phyloP scores from a whole-genome alignment of 805 yeast genomes.

The Spathaspora girioi region DNA sequence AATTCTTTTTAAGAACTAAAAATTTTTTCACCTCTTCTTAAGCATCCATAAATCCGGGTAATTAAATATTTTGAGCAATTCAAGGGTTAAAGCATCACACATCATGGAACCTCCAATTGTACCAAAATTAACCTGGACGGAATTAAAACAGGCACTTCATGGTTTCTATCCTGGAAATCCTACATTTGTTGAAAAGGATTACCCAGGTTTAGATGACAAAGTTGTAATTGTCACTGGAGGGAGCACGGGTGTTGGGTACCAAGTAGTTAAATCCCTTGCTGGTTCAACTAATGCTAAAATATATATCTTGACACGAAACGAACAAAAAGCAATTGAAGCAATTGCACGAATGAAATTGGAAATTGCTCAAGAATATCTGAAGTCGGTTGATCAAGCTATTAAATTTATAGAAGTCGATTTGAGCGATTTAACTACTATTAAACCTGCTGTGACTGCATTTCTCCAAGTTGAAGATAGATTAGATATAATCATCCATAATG shows the following conservation, averaged over 20 bases:
- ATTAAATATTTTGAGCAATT: neutral
- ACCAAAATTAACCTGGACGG: constrained; percentile 1
- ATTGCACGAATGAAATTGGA: constrained; percentile 20
- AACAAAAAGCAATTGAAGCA: constrained; percentile 22
- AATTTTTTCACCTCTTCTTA: neutral
- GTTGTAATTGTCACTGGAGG: constrained; percentile 38
- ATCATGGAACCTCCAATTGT: neutral
- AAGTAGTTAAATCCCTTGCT: constrained; percentile 24
- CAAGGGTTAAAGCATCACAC: neutral
- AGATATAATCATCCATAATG: constrained; percentile 20
- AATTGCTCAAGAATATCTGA: constrained; percentile 12
- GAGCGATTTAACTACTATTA: constrained; percentile 39
- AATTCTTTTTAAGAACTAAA: neutral
- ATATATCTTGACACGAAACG: constrained; percentile 32
- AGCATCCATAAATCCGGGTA: neutral
- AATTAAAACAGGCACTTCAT: constrained; percentile 4
- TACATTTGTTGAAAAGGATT: constrained; percentile 3
- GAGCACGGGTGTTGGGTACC: constrained; percentile 30
- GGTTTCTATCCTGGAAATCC: constrained; percentile 5
- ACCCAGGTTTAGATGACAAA: constrained; percentile 33
- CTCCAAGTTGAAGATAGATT: constrained; percentile 8
- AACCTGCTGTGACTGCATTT: constrained; percentile 29
- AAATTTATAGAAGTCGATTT: constrained; percentile 28
- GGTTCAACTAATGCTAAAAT: constrained; percentile 26
- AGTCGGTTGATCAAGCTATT: constrained; percentile 3